Evolutionary conservation across 192 early-diverging fungal species (phyloP).

Genomic region (Phlyctochytrium arcticum): DNA sequence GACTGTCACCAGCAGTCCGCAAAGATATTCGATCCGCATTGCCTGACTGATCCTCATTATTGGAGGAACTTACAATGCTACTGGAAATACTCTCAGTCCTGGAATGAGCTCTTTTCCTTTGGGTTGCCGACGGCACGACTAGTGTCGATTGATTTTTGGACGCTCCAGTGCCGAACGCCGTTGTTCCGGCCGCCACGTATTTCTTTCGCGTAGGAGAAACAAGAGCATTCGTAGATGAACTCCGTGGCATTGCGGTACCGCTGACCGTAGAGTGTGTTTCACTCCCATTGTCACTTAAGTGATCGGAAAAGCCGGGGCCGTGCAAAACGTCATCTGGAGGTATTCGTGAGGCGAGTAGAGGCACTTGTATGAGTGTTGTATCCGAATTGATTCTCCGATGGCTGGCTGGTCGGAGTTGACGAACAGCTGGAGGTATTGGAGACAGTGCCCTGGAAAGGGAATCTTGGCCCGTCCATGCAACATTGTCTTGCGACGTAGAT

Average conservation of each 20-base stretch:
- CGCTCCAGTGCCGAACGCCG: too few species aligned
- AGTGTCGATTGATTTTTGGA: too few species aligned
- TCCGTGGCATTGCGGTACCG: conserved; percentile 5
- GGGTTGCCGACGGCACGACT: not conserved
- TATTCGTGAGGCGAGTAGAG: too few species aligned
- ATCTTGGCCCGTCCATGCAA: too few species aligned
- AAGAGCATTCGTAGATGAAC: conserved; percentile 10
- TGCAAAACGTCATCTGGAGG: too few species aligned
- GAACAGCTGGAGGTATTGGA: not conserved
- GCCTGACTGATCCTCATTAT: not conserved
- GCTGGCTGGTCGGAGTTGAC: not conserved
- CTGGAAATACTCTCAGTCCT: conserved; percentile 1
- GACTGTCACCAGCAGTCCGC: not conserved
- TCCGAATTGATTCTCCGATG: conserved; percentile 17
- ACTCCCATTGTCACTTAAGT: not conserved
- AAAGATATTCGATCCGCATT: conserved; percentile 2
- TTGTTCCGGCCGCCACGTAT: not conserved
- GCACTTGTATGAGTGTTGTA: not conserved
- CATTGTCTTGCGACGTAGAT: too few species aligned
- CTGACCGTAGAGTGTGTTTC: not conserved
- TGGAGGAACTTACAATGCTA: conserved; percentile 2
- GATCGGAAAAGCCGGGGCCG: not conserved
- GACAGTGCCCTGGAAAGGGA: not conserved
- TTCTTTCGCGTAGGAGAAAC: not conserved
- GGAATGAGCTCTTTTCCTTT: not conserved